These are phyloP conservation scores for Vaccinium darrowii DNA, from an alignment of 148 eudicot genomes.

Conservation along the genomic window DNA sequence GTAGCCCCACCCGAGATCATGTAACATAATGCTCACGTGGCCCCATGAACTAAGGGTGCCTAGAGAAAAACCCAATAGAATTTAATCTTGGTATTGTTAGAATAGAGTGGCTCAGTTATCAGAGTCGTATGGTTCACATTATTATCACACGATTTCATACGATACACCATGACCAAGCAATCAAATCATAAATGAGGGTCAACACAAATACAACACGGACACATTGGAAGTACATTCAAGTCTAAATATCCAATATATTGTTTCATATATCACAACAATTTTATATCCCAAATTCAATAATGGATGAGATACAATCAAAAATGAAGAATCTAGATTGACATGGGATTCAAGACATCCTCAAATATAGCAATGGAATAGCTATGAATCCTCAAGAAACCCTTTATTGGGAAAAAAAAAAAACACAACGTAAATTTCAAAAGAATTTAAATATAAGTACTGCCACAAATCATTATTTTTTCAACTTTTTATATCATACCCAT, in stretches of 20 bases:
- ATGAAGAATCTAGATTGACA: background rate
- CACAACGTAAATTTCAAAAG: background rate
- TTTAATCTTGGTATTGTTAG: background rate
- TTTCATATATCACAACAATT: background rate
- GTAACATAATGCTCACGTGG: background rate
- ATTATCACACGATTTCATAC: background rate
- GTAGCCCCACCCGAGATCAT: background rate
- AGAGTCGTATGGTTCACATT: background rate
- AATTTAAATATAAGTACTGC: background rate
- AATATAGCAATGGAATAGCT: background rate
- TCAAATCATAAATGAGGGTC: background rate
- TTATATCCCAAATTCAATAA: background rate
- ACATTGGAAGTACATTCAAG: background rate
- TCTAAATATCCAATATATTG: background rate
- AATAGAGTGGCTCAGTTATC: background rate
- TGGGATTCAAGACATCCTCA: background rate
- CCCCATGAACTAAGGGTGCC: background rate
- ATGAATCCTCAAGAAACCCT: background rate
- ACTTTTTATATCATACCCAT: background rate
- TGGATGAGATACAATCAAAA: background rate
- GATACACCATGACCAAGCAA: background rate
- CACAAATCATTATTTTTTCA: background rate
- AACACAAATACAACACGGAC: background rate
- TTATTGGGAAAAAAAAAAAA: background rate
- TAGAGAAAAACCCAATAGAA: background rate